A percentile compares a stretch with the other conserved stretches of the same genome.
These are phyloP conservation scores for Auricularia heimuer DNA, from an alignment of 768 basidiomycete species.

Conservation along the genomic window DNA sequence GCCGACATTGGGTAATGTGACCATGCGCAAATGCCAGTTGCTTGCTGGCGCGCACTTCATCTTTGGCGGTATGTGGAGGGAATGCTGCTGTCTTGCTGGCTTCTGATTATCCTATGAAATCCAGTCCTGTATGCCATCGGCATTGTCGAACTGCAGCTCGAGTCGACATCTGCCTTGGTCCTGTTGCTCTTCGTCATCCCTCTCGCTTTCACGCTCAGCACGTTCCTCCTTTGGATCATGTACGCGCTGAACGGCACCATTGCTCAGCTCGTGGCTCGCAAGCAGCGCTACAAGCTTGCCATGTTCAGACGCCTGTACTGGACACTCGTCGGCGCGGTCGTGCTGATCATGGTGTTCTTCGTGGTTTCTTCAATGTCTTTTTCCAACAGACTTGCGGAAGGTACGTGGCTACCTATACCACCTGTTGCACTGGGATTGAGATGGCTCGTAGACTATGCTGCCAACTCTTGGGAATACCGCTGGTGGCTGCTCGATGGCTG, in stretches of 20 bases:
- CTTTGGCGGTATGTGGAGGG: constrained; percentile 71
- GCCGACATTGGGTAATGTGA: constrained; percentile 62
- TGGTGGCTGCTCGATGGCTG: constrained; percentile 98
- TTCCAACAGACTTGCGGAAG: constrained; percentile 85
- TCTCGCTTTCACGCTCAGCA: constrained; percentile 88
- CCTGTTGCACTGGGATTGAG: no score
- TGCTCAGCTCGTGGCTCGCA: constrained; percentile 70
- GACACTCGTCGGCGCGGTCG: constrained; percentile 72
- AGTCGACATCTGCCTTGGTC: constrained; percentile 77
- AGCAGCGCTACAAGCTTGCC: constrained; percentile 73
- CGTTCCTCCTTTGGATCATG: constrained; percentile 94
- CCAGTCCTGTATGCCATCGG: constrained; percentile 87
- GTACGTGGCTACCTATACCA: constrained; percentile 28
- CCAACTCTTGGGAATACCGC: constrained; percentile 77
- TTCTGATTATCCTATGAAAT: neutral
- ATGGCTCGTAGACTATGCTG: constrained; percentile 63
- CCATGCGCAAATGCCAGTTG: constrained; percentile 76
- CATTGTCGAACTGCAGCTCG: constrained; percentile 85
- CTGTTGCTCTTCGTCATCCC: constrained; percentile 89
- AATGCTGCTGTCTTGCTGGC: neutral
- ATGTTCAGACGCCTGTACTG: constrained; percentile 87
- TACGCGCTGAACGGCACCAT: constrained; percentile 92
- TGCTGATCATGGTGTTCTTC: constrained; percentile 82
- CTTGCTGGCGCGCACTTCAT: constrained; percentile 81
- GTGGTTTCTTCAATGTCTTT: constrained; percentile 87